Conservation (phyloP, 2,329 filamentous ascomycete species). For the Fusarium tuaranense region DNA sequence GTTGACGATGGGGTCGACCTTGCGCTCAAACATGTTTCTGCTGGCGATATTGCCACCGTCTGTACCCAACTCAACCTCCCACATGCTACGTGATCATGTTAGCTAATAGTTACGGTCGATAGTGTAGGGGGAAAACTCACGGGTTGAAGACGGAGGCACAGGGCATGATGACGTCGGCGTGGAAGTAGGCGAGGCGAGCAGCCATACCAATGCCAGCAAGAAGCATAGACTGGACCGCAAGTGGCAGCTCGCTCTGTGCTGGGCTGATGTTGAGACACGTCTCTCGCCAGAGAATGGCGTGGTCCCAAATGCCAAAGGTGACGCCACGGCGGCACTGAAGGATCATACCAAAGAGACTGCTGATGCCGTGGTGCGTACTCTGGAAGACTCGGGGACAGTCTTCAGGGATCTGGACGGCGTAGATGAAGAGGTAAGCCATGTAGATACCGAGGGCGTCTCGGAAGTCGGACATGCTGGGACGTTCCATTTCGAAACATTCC, state of each 20-base stretch:
- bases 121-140: conserved; percentile 5
- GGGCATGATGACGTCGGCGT: conserved; percentile 37
- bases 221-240: conserved; percentile 33
- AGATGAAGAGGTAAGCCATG: conserved; percentile 35
- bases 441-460: conserved; percentile 25
- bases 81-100: conserved; percentile 18
- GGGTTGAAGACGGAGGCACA: conserved; percentile 37
- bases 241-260: conserved; percentile 28
- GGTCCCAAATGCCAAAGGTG: conserved; percentile 37
- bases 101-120: neutral
- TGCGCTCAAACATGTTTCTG: conserved; percentile 31
- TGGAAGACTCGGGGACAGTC: conserved; percentile 35
- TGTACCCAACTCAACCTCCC: conserved; percentile 36
- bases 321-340: conserved; percentile 31
- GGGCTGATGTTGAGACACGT: conserved; percentile 36
- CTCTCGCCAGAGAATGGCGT: conserved; percentile 37
- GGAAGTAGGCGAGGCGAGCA: conserved; percentile 35
- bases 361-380: conserved; percentile 37
- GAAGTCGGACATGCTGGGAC: conserved; percentile 29
- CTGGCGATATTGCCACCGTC: conserved; percentile 26
- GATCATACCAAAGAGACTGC: conserved; percentile 31
- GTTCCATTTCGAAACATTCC: conserved; percentile 32
- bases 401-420: conserved; percentile 25
- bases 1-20: conserved; percentile 36
- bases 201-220: conserved; percentile 33